Percentiles rank a stretch among this genome's conserved stretches.
These are phyloP conservation scores for Fomitopsis schrenkii DNA, from an alignment of 1,284 basidiomycete genomes.

Conservation along the genomic window DNA sequence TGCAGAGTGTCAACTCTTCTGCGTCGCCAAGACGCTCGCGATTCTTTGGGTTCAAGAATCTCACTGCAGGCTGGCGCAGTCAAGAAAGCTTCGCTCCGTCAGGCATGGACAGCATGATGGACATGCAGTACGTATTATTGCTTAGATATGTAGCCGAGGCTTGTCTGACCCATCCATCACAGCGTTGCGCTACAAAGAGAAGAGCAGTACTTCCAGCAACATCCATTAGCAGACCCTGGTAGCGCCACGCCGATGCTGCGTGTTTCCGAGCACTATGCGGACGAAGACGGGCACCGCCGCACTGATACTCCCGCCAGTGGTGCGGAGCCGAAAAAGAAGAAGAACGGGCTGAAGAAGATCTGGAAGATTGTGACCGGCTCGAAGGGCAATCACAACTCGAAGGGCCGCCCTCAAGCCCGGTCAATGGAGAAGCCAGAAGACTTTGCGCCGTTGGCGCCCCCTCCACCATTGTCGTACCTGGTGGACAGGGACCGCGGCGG, in stretches of 20 bases:
- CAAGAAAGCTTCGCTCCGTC: constrained; percentile 75
- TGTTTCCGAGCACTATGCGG: constrained; percentile 53
- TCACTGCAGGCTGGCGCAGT: constrained; percentile 72
- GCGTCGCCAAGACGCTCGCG: constrained; percentile 65
- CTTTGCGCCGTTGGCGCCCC: constrained; percentile 74
- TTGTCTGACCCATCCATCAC: constrained; percentile 7
- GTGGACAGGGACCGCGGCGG: constrained; percentile 55
- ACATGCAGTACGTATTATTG: constrained; percentile 79
- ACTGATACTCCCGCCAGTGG: constrained; percentile 23
- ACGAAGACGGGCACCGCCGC: constrained; percentile 32
- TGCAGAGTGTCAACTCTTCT: constrained; percentile 62
- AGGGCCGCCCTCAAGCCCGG: constrained; percentile 30
- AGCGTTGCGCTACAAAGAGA: constrained; percentile 76
- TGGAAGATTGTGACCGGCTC: constrained; percentile 74
- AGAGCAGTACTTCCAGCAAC: constrained; percentile 32
- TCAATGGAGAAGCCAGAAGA: constrained; percentile 52
- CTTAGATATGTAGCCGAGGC: background rate
- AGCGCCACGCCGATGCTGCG: constrained; percentile 38
- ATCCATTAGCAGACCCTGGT: constrained; percentile 23
- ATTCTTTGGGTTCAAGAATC: constrained; percentile 81
- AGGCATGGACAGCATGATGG: constrained; percentile 73
- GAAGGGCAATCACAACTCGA: constrained; percentile 32
- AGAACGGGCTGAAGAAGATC: constrained; percentile 78
- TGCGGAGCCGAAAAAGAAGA: constrained; percentile 62
- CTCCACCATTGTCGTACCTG: constrained; percentile 81